Conservation (phyloP, 805 yeast genomes). For the Naumovozyma castellii region DNA sequence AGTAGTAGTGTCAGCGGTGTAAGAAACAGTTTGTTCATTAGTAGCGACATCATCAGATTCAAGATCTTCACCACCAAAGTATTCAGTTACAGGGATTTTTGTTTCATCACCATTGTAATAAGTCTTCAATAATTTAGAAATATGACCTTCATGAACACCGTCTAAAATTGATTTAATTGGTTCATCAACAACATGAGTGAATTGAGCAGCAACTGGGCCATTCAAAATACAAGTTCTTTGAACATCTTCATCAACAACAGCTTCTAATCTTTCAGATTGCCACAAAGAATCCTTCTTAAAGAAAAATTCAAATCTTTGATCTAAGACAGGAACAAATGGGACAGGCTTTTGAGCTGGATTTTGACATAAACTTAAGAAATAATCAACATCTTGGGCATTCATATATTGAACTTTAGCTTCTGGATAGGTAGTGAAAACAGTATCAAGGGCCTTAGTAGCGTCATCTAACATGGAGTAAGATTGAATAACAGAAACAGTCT, state of each 20-base stretch:
- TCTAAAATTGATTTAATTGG: constrained; percentile 90
- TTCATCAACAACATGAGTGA: constrained; percentile 76
- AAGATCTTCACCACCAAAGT: constrained; percentile 64
- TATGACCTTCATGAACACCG: constrained; percentile 82
- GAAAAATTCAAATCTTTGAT: constrained; percentile 88
- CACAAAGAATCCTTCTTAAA: constrained; percentile 98
- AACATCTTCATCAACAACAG: constrained; percentile 92
- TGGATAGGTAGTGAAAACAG: constrained; percentile 60
- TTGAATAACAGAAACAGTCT: constrained; percentile 63
- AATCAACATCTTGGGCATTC: constrained; percentile 92
- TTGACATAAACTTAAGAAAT: constrained; percentile 73
- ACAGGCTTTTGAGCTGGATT: constrained; percentile 91
- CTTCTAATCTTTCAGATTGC: constrained; percentile 96
- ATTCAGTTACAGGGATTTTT: constrained; percentile 78
- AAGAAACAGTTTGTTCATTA: constrained; percentile 29
- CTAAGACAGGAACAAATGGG: constrained; percentile 93
- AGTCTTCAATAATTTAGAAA: constrained; percentile 55
- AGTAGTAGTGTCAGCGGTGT: constrained; percentile 31
- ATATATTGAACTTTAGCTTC: constrained; percentile 71
- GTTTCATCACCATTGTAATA: constrained; percentile 62
- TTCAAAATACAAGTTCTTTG: constrained; percentile 98
- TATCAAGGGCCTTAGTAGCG: constrained; percentile 53
- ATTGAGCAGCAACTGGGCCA: constrained; percentile 97
- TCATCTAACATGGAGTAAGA: constrained; percentile 55
- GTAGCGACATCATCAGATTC: constrained; percentile 29